Conservation (phyloP, 75 land plant genomes). For the Adiantum capillusveneris region DNA sequence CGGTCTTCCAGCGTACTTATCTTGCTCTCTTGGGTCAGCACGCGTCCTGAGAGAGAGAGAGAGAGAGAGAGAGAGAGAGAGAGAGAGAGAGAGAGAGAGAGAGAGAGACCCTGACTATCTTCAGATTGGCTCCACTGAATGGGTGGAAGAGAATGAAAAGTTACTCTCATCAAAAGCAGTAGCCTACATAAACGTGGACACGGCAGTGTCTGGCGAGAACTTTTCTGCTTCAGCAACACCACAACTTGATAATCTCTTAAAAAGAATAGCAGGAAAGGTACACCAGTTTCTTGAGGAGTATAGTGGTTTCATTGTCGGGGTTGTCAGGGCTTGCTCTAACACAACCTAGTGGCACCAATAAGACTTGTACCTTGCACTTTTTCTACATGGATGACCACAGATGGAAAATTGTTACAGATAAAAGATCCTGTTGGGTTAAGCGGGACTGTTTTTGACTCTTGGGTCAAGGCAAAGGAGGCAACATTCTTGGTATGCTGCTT, state of each 20-base stretch:
- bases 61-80: too few species aligned
- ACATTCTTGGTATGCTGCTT: too few species aligned
- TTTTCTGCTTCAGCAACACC: constrained; percentile 28
- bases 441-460: constrained; percentile 20
- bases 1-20: too few species aligned
- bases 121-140: constrained; percentile 40
- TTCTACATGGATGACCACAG: too few species aligned
- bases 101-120: neutral
- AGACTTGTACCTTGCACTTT: too few species aligned
- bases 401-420: constrained; percentile 10
- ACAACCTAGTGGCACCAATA: too few species aligned
- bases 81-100: neutral
- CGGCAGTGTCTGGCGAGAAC: constrained; percentile 31
- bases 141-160: constrained; percentile 32
- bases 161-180: constrained; percentile 23
- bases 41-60: too few species aligned
- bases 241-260: constrained; percentile 26
- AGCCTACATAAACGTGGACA: constrained; percentile 34
- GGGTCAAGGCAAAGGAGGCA: constrained; percentile 6
- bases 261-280: constrained; percentile 20
- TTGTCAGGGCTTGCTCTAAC: too few species aligned
- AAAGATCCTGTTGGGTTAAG: constrained; percentile 17
- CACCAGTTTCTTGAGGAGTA: neutral
- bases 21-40: too few species aligned
- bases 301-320: too few species aligned